Conservation (phyloP, 345 rosid species). For the Balakata baccata region DNA sequence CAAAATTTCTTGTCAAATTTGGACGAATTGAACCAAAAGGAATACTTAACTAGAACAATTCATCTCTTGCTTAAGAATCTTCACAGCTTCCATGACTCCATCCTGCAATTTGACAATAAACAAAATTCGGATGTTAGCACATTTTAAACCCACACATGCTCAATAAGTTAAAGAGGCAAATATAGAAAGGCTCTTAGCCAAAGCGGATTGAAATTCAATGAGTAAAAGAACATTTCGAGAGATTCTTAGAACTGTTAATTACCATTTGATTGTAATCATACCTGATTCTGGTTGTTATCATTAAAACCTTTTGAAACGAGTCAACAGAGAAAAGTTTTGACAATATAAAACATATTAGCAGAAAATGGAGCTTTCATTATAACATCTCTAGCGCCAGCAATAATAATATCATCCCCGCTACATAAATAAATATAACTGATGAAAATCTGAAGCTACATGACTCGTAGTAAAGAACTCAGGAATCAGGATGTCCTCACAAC, state of each 20-base stretch:
- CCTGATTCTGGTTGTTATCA: neutral
- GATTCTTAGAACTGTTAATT: neutral
- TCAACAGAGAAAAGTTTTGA: neutral
- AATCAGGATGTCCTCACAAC: neutral
- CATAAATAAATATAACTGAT: neutral
- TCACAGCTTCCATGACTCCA: constrained; percentile 78
- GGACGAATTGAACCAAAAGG: neutral
- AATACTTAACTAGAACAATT: constrained; percentile 1
- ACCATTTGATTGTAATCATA: neutral
- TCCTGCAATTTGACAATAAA: constrained; percentile 44
- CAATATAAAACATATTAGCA: no score
- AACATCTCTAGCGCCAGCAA: neutral
- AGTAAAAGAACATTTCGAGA: neutral
- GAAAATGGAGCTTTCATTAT: neutral
- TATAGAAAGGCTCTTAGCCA: neutral
- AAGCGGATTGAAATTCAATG: neutral
- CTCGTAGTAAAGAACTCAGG: neutral
- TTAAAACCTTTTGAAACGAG: neutral
- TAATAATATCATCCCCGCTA: neutral
- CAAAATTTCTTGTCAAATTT: neutral
- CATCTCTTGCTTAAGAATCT: constrained; percentile 57
- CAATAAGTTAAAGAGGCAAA: neutral
- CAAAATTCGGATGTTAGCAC: neutral
- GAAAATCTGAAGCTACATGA: neutral
- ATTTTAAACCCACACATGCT: neutral